phyloP scores from a whole-genome alignment of 202 grass and related monocot genomes.

The Saccharum hybrid region DNA sequence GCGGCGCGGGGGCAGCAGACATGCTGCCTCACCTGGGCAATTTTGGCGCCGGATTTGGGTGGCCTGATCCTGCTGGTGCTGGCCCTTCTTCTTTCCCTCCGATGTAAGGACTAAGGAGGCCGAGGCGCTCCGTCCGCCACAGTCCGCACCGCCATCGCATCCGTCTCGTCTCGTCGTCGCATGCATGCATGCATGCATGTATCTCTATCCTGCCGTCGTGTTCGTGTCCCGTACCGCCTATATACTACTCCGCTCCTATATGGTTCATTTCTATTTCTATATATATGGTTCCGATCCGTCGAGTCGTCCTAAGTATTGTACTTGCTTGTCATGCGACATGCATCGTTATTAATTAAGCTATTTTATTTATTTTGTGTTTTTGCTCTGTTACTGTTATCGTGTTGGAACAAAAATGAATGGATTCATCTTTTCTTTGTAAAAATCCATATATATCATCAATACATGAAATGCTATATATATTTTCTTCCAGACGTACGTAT shows the following conservation, averaged over 20 bases:
- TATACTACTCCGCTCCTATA: neutral
- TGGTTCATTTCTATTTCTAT: neutral
- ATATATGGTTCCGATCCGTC: too few relatives aligned
- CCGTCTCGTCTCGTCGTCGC: neutral
- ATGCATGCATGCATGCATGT: neutral
- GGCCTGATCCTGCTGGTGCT: neutral
- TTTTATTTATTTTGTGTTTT: neutral
- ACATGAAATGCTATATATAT: too few relatives aligned
- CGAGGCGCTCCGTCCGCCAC: neutral
- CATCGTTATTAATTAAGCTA: neutral
- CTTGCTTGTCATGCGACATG: neutral
- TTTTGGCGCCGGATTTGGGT: neutral
- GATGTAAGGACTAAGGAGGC: slow-evolving; percentile 13
- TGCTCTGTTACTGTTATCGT: neutral
- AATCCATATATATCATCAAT: neutral
- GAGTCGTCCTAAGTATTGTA: neutral
- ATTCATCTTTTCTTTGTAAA: neutral
- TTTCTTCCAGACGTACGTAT: too few relatives aligned
- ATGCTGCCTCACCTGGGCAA: slow-evolving; percentile 6
- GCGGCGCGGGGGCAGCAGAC: neutral
- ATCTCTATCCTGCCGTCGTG: neutral
- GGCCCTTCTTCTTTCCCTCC: slow-evolving; percentile 12
- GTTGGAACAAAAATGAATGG: neutral
- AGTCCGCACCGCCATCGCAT: neutral
- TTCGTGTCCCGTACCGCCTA: neutral